phyloP scores from a whole-genome alignment of 139 green algal genomes.

The Chlorella vulgaris region DNA sequence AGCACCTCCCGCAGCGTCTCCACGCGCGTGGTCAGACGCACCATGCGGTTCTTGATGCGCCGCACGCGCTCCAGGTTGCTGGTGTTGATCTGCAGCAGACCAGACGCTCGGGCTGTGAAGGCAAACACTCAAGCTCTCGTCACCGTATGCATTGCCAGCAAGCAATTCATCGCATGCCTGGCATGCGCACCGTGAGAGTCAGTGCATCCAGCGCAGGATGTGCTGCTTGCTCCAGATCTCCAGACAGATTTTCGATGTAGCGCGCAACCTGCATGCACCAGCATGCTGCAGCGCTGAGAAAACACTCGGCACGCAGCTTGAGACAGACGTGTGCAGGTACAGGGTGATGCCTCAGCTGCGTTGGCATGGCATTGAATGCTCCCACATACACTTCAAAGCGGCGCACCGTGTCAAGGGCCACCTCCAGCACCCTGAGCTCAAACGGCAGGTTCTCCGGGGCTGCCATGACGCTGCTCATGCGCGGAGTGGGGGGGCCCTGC shows the following conservation, averaged over 20 bases:
- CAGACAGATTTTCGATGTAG: constrained; percentile 72
- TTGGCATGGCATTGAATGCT: too few relatives aligned
- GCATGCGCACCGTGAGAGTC: constrained; percentile 82
- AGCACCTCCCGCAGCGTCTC: constrained; percentile 63
- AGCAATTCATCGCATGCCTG: too few relatives aligned
- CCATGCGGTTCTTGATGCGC: constrained; percentile 83
- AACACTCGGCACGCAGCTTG: too few relatives aligned
- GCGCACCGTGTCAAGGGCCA: constrained; percentile 59
- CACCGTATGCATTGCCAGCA: too few relatives aligned
- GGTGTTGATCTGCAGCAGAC: constrained; percentile 58
- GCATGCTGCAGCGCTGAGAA: too few relatives aligned
- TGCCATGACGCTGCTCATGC: neutral
- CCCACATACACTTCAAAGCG: too few relatives aligned
- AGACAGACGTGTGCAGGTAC: too few relatives aligned
- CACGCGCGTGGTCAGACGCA: constrained; percentile 58
- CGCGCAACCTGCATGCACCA: too few relatives aligned
- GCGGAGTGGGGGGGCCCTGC: too few relatives aligned
- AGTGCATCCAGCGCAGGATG: constrained; percentile 89
- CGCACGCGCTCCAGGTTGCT: constrained; percentile 91
- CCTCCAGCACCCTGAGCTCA: constrained; percentile 68
- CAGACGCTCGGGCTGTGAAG: too few relatives aligned
- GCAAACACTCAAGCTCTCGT: too few relatives aligned
- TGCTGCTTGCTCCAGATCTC: constrained; percentile 82
- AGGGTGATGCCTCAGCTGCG: too few relatives aligned
- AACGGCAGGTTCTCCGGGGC: constrained; percentile 52